Evolutionary conservation across 139 green algal species (phyloP).

Genomic region (Picochlorum sp.): DNA sequence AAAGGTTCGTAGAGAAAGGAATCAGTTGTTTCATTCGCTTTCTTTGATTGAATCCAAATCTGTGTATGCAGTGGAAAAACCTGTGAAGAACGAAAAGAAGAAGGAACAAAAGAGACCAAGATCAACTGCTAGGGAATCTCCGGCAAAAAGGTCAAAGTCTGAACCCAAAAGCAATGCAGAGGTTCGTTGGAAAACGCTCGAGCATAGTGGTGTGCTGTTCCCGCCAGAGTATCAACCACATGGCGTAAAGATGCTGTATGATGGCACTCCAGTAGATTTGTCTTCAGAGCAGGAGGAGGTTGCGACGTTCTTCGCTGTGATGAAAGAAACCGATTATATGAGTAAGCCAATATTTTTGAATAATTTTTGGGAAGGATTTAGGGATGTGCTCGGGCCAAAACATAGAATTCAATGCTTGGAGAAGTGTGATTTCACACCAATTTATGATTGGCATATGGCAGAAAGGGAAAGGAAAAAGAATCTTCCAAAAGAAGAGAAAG

Average conservation of each 20-base stretch:
- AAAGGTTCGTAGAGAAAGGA: constrained; percentile 1
- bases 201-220: constrained; percentile 91
- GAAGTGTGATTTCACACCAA: constrained; percentile 89
- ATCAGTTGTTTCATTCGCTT: neutral
- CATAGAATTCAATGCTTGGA: constrained; percentile 80
- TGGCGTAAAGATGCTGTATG: constrained; percentile 90
- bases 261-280: constrained; percentile 72
- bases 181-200: constrained; percentile 79
- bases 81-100: neutral
- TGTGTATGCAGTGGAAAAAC: neutral
- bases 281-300: constrained; percentile 79
- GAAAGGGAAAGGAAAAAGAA: constrained; percentile 87
- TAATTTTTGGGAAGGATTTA: constrained; percentile 97
- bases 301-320: constrained; percentile 90
- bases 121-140: neutral
- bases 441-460: constrained; percentile 76
- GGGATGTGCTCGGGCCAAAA: constrained; percentile 67
- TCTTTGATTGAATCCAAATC: neutral
- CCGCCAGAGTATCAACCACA: constrained; percentile 85
- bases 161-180: constrained; percentile 8
- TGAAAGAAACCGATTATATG: constrained; percentile 96
- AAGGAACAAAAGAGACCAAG: neutral
- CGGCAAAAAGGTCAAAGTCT: neutral
- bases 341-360: constrained; percentile 76
- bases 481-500: constrained; percentile 91